Conservation (phyloP, 768 basidiomycete genomes). For the Mycena alexandri region DNA sequence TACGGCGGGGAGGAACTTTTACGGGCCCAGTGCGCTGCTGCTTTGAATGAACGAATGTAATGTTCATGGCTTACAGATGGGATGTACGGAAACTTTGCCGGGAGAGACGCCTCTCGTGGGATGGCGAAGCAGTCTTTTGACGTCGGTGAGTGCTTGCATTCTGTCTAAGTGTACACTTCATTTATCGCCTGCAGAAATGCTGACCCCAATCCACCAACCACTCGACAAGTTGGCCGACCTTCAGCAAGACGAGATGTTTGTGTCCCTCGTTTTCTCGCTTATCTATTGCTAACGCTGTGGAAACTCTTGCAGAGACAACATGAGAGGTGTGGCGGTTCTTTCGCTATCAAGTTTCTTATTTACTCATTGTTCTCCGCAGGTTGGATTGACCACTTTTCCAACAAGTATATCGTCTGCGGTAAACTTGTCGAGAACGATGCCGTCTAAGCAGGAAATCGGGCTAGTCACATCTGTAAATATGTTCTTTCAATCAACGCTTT, state of each 20-base stretch:
- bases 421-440: conserved; percentile 87
- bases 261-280: conserved; percentile 32
- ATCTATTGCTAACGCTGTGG: conserved; percentile 25
- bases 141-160: conserved; percentile 59
- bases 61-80: conserved; percentile 68
- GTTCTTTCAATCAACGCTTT: background rate
- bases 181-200: conserved; percentile 73
- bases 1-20: conserved; percentile 89
- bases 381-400: conserved; percentile 94
- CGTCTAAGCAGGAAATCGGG: conserved; percentile 43
- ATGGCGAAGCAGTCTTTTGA: conserved; percentile 99
- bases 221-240: conserved; percentile 89
- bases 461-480: conserved; percentile 12
- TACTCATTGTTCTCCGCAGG: conserved; percentile 55
- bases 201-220: conserved; percentile 88
- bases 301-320: conserved; percentile 78
- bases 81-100: conserved; percentile 98
- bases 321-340: conserved; percentile 72
- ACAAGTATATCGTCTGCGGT: conserved; percentile 93
- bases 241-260: conserved; percentile 85
- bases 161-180: background rate
- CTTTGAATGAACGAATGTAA: conserved; percentile 1
- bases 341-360: conserved; percentile 5
- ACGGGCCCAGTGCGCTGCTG: conserved; percentile 85
- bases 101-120: conserved; percentile 93